Percentiles rank a stretch among this genome's conserved stretches.
Conservation (phyloP, 1,284 basidiomycete genomes). For the Pulveroboletus sp. region DNA sequence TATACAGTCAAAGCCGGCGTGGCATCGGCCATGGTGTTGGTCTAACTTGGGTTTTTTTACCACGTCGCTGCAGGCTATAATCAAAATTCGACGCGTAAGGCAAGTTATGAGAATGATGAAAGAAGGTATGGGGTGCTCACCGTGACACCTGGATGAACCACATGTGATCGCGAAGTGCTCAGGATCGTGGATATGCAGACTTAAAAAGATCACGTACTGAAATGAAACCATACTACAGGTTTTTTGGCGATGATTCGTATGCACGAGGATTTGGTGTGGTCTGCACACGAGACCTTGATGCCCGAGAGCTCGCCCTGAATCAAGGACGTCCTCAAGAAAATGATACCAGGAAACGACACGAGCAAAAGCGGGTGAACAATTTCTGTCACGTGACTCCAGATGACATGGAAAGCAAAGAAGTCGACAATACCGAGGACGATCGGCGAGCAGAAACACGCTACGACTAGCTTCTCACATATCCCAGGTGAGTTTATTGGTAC, state of each 20-base stretch:
- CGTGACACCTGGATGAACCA: conserved; percentile 20
- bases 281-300: background rate
- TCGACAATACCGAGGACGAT: too few relatives aligned
- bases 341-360: background rate
- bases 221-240: conserved; percentile 34
- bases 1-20: conserved; percentile 80
- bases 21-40: conserved; percentile 60
- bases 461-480: background rate
- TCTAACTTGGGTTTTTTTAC: conserved; percentile 92
- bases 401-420: too few relatives aligned
- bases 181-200: background rate
- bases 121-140: conserved; percentile 6
- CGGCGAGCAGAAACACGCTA: too few relatives aligned
- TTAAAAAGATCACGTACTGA: conserved; percentile 24
- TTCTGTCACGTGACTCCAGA: too few relatives aligned
- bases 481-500: background rate
- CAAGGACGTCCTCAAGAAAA: background rate
- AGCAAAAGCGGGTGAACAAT: too few relatives aligned
- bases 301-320: background rate
- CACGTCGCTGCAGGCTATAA: conserved; percentile 69
- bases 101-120: background rate
- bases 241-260: background rate
- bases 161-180: background rate
- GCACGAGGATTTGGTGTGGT: conserved; percentile 38
- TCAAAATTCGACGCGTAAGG: background rate